Base-by-base conservation (phyloP, 495 filamentous ascomycete genomes). In the Penicillium atrosanguineum region DNA sequence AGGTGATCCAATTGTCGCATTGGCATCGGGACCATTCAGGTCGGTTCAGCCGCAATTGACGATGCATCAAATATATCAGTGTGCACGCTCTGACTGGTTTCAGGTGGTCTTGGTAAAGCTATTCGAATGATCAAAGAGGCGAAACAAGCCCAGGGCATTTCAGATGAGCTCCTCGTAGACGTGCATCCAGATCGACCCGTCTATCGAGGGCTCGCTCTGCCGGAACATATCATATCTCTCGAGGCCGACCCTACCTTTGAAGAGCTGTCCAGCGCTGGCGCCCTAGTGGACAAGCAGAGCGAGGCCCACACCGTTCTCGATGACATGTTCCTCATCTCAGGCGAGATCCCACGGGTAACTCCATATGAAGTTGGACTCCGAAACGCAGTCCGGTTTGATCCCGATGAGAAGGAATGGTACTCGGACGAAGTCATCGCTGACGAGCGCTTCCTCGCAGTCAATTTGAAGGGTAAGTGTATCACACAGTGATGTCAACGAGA, bases 1-100 rank as follows among this genome's bases (percentile, higher is more conserved):
- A 89, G 54, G 76, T 83, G 34, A 71, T 95, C 9, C 89, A 93
- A 60, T 82, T 95, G 0, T 95, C 77, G 6, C 83, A 86, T 54
- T 86, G 82, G 82, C 83, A 86, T 69, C 78, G 82, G 23, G 83
- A 86, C 53, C 83, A 86, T 61, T 80, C 75, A 39, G 77, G 73
- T 73, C 28, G 19, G 62, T 63, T 43, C 29, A 4, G 18, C 25
- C 28, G 11, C 19, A n/a, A n/a, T 7, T 11, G 3, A n/a, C 8
- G 8, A 14, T 11, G 41, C 3, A 31, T 29, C 46, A 20, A 47
- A 20, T 19, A 18, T 14, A 4, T 9, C 12, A 26, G 0, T 11
- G 9, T 16, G 12, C 3, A 7, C 23, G 12, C 40, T 39, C 50
- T 68, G 42, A 64, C 31, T 21, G 18, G 0, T 12, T 7, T 7